Base-by-base conservation (phyloP, 495 filamentous ascomycete species). In the Penicillium pancosmium region DNA sequence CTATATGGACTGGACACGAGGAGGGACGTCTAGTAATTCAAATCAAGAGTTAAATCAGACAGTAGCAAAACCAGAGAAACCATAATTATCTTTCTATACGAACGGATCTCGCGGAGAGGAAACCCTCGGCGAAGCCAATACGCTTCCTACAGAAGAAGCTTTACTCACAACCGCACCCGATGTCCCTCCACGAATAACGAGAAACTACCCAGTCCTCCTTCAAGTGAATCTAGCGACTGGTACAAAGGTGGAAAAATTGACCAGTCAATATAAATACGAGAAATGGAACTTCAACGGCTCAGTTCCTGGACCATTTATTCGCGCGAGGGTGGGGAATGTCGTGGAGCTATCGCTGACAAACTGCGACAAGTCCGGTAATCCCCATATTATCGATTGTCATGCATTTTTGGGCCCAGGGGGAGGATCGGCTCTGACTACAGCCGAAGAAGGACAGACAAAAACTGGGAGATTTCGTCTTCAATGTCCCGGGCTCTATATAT, bases 281-380 rank as follows among this genome's bases (percentile, higher is more conserved):
- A 49, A 59, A 52, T 68, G 65, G 65, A 62, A 50, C 6, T 68
- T 68, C 23, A 68, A 68, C 33, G 61, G 59, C 58, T 48, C 52
- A 5, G 55, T 64, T 23, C 65, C 65, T n/a, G 62, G 58, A 3
- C 64, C 64, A 5, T 67, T 67, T 27, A 63, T 63, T 21, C 61
- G 64, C 15, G 61, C 64, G n/a, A 50, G 4, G 3, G 23, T 23
- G 23, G 23, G 23, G 23, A 3, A 23, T 23, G 23, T 23, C 23
- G 23, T 23, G 23, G 58, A 67, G 27, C 52, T 64, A 3, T 60
- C 58, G 4, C 31, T 67, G 15, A 64, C 55, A 13, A 64, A 67
- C 58, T 35, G 13, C 13, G 64, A 67, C 19, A 47, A 64, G 18
- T 33, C 52, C n/a, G 64, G 64, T 11, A 63, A 59, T 43, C 55